These are phyloP conservation scores for Ophiostoma sp. DNA, from an alignment of 2,329 filamentous ascomycete genomes.

Conservation along the genomic window DNA sequence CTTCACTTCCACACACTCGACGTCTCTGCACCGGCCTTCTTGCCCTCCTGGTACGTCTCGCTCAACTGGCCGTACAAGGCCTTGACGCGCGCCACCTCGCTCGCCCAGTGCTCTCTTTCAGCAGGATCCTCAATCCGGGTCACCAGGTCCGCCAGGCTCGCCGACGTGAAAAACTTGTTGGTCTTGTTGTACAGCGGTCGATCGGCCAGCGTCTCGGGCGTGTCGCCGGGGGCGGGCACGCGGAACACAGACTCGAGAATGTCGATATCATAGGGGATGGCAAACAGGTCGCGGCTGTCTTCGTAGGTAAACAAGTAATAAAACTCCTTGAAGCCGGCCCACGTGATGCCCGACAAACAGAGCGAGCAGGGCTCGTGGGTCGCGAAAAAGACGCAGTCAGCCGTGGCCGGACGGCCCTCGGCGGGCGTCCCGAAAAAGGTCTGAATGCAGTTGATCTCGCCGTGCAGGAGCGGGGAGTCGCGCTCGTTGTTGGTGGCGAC, in stretches of 20 bases:
- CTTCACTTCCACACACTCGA: conserved; percentile 51
- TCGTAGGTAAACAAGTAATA: conserved; percentile 62
- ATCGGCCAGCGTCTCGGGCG: conserved; percentile 39
- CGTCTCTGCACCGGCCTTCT: conserved; percentile 44
- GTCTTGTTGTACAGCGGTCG: conserved; percentile 54
- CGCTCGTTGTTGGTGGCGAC: conserved; percentile 59
- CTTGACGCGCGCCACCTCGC: conserved; percentile 52
- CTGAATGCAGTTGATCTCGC: conserved; percentile 63
- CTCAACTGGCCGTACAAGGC: conserved; percentile 48
- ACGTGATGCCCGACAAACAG: conserved; percentile 58
- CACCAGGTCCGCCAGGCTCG: conserved; percentile 46
- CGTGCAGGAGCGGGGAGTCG: conserved; percentile 56
- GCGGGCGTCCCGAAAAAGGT: conserved; percentile 51
- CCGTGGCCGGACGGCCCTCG: conserved; percentile 35
- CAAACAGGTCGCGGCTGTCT: conserved; percentile 57
- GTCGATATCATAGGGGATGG: conserved; percentile 58
- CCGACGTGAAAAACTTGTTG: conserved; percentile 56
- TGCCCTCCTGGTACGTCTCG: conserved; percentile 52
- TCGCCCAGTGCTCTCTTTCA: conserved; percentile 39
- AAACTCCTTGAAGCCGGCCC: conserved; percentile 57
- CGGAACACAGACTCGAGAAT: conserved; percentile 58
- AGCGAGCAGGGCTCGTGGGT: conserved; percentile 61
- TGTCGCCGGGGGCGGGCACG: conserved; percentile 44
- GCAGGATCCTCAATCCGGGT: conserved; percentile 39
- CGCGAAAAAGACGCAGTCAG: conserved; percentile 58